Percentiles rank a stretch among this genome's conserved stretches.
These are phyloP conservation scores for Fraxinus paxiana DNA, from an alignment of 305 asterid genomes.

Conservation along the genomic window DNA sequence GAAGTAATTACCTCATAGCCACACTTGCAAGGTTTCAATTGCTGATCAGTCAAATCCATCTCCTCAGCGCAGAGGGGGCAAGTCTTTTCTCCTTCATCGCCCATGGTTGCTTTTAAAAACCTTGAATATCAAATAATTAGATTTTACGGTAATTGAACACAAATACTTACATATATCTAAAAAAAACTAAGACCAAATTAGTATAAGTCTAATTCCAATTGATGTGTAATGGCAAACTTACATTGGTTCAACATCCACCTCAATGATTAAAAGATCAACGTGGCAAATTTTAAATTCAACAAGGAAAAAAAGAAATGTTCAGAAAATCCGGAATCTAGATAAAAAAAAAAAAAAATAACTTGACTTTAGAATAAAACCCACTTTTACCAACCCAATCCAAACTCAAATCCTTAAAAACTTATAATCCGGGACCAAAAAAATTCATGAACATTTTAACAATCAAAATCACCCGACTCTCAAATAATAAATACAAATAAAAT, in stretches of 20 bases:
- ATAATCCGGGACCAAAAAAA: constrained; percentile 7
- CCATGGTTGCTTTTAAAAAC: constrained; percentile 64
- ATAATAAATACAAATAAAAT: constrained; percentile 19
- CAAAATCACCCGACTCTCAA: constrained; percentile 1
- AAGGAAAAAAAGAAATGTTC: background rate
- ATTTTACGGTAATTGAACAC: background rate
- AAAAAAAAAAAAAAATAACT: background rate
- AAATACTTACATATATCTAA: background rate
- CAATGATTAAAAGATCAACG: constrained; percentile 19
- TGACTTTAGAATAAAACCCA: constrained; percentile 11
- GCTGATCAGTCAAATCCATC: constrained; percentile 98
- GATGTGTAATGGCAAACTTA: constrained; percentile 8
- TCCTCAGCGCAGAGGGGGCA: constrained; percentile 99
- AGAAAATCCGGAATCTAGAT: background rate
- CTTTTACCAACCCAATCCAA: constrained; percentile 26
- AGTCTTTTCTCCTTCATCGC: constrained; percentile 87
- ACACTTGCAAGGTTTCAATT: constrained; percentile 95
- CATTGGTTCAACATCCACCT: constrained; percentile 7
- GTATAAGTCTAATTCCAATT: constrained; percentile 1
- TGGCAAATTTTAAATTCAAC: background rate
- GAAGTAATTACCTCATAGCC: constrained; percentile 71
- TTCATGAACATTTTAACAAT: constrained; percentile 2
- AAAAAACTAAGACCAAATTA: background rate
- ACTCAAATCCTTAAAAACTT: constrained; percentile 38
- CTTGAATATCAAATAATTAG: background rate